Evolutionary conservation across 2,329 filamentous ascomycete species (phyloP).

Genomic region (Trichoderma koningiopsis): DNA sequence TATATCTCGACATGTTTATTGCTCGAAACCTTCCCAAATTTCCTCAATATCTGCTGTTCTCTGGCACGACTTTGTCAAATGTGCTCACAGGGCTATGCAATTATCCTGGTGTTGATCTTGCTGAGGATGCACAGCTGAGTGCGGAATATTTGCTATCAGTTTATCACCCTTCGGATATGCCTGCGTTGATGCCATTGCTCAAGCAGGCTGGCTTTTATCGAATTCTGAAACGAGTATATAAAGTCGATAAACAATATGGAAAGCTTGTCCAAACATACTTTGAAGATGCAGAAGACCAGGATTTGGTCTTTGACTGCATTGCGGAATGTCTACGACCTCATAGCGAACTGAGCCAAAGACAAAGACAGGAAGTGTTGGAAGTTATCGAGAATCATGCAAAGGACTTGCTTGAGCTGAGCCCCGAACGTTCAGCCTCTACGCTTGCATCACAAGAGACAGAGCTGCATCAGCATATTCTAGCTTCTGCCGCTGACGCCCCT

Average conservation of each 20-base stretch:
- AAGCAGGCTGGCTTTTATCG: slow-evolving; percentile 82
- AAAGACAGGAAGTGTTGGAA: slow-evolving; percentile 68
- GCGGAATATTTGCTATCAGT: slow-evolving; percentile 92
- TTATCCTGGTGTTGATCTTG: slow-evolving; percentile 77
- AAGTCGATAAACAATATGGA: slow-evolving; percentile 74
- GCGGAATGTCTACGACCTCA: slow-evolving; percentile 70
- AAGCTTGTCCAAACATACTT: slow-evolving; percentile 80
- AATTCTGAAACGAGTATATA: slow-evolving; percentile 88
- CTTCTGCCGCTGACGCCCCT: slow-evolving; percentile 60
- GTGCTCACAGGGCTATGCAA: slow-evolving; percentile 82
- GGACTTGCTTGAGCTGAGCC: slow-evolving; percentile 68
- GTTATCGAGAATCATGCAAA: slow-evolving; percentile 67
- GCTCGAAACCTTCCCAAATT: slow-evolving; percentile 95
- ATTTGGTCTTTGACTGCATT: slow-evolving; percentile 78
- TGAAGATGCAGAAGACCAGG: slow-evolving; percentile 76
- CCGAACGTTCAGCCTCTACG: slow-evolving; percentile 64
- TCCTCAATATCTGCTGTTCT: slow-evolving; percentile 89
- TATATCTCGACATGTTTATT: slow-evolving; percentile 98
- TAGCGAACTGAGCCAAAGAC: slow-evolving; percentile 66
- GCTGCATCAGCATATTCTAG: slow-evolving; percentile 67
- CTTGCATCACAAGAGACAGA: slow-evolving; percentile 64
- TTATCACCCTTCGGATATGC: slow-evolving; percentile 84
- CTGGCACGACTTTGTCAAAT: slow-evolving; percentile 80
- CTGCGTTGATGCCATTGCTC: slow-evolving; percentile 74
- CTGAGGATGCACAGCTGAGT: slow-evolving; percentile 95